These are phyloP conservation scores for Curvularia sp. DNA, from an alignment of 2,329 filamentous ascomycete genomes.

Conservation along the genomic window DNA sequence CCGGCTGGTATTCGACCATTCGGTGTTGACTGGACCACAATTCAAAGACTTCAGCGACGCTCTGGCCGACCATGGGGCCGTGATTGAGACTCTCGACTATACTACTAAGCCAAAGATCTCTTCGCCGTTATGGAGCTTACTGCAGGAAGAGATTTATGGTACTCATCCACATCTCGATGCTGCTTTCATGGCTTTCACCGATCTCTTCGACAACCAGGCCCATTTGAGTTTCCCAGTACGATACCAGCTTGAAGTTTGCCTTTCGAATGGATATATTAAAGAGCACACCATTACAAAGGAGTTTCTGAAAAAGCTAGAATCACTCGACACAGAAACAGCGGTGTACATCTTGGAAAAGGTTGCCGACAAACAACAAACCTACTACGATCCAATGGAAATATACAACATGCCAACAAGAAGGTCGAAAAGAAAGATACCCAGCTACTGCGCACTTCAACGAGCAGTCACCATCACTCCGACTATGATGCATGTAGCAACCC, in stretches of 20 bases:
- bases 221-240: conserved; percentile 68
- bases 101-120: conserved; percentile 34
- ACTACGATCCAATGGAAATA: conserved; percentile 75
- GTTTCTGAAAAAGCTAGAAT: conserved; percentile 70
- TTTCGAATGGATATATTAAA: conserved; percentile 78
- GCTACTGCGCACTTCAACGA: conserved; percentile 76
- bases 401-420: conserved; percentile 61
- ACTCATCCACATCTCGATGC: conserved; percentile 32
- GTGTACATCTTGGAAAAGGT: conserved; percentile 76
- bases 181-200: conserved; percentile 22
- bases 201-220: conserved; percentile 42
- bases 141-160: conserved; percentile 41
- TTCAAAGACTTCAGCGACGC: conserved; percentile 59
- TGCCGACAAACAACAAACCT: conserved; percentile 66
- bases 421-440: conserved; percentile 60
- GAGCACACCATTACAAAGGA: conserved; percentile 73
- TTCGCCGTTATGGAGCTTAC: conserved; percentile 32
- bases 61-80: conserved; percentile 76
- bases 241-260: conserved; percentile 91
- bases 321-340: conserved; percentile 62
- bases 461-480: conserved; percentile 85
- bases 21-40: conserved; percentile 36
- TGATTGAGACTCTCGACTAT: conserved; percentile 57
- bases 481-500: conserved; percentile 77
- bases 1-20: conserved; percentile 56